phyloP scores from a whole-genome alignment of 2,329 filamentous ascomycete species.

The Penicillium sp. region DNA sequence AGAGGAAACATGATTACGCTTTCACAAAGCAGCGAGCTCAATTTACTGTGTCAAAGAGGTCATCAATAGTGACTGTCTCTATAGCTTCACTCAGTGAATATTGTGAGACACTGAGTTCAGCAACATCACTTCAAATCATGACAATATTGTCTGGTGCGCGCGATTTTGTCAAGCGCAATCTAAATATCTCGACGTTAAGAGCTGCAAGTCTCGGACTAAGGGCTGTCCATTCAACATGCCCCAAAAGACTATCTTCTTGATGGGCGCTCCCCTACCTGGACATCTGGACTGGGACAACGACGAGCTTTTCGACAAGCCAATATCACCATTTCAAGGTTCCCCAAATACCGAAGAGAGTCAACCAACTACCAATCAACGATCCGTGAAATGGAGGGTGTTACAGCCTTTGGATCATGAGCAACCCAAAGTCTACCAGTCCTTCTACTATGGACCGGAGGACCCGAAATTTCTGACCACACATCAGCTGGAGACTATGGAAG shows the following conservation, averaged over 20 bases:
- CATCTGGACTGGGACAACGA: slow-evolving; percentile 56
- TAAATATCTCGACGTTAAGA: neutral
- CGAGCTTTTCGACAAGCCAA: slow-evolving; percentile 51
- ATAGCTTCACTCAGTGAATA: neutral
- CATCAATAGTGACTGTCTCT: neutral
- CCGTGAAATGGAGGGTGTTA: slow-evolving; percentile 32
- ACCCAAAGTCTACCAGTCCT: slow-evolving; percentile 7
- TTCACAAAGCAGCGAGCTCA: neutral
- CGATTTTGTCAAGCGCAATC: neutral
- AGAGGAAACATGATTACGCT: neutral
- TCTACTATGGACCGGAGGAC: slow-evolving; percentile 14
- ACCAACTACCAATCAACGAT: slow-evolving; percentile 9
- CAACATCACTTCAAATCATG: neutral
- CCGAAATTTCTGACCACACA: slow-evolving; percentile 32
- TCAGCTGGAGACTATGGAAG: slow-evolving; percentile 24
- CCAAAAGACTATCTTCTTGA: slow-evolving; percentile 48
- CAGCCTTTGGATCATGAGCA: slow-evolving; percentile 12
- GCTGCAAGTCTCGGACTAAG: neutral
- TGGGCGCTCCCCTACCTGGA: slow-evolving; percentile 59
- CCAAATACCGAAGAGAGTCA: slow-evolving; percentile 6
- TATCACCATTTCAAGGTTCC: slow-evolving; percentile 31
- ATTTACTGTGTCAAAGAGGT: neutral
- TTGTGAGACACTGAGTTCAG: neutral
- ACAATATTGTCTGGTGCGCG: neutral
- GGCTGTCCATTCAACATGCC: slow-evolving; percentile 23